These are phyloP conservation scores for Pseudophaeomoniella oleicola DNA, from an alignment of 2,329 filamentous ascomycete genomes.

Conservation along the genomic window DNA sequence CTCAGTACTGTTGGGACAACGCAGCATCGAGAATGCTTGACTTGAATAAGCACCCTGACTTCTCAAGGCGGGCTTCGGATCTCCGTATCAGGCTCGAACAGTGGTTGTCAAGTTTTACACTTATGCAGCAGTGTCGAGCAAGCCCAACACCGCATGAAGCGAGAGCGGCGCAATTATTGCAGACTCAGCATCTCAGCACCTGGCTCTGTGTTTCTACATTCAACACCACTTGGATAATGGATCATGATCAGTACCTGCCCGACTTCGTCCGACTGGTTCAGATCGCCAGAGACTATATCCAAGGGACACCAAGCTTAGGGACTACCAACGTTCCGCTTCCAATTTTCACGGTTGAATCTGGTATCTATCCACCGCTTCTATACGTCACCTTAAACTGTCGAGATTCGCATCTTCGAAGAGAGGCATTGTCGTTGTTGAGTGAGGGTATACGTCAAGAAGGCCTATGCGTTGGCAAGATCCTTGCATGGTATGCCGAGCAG, in stretches of 20 bases:
- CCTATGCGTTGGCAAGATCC: neutral
- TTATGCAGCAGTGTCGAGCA: neutral
- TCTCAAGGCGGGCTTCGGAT: neutral
- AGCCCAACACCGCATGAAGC: neutral
- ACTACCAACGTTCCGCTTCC: neutral
- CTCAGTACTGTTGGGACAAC: neutral
- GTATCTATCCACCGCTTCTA: neutral
- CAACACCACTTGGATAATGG: neutral
- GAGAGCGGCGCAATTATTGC: neutral
- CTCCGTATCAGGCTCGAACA: neutral
- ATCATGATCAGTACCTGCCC: neutral
- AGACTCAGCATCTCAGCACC: neutral
- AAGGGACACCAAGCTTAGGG: neutral
- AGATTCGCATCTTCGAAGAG: neutral
- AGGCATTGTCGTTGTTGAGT: neutral
- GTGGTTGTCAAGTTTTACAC: neutral
- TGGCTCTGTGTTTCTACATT: neutral
- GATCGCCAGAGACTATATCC: neutral
- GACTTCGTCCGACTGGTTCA: neutral
- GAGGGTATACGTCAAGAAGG: neutral
- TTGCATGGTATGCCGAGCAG: neutral
- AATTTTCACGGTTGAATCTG: neutral
- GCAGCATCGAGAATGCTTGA: neutral
- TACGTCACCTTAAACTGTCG: neutral
- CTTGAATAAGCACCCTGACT: neutral